Base-by-base conservation (phyloP, 441 rosid species). In the Dalechampia spathulata region DNA sequence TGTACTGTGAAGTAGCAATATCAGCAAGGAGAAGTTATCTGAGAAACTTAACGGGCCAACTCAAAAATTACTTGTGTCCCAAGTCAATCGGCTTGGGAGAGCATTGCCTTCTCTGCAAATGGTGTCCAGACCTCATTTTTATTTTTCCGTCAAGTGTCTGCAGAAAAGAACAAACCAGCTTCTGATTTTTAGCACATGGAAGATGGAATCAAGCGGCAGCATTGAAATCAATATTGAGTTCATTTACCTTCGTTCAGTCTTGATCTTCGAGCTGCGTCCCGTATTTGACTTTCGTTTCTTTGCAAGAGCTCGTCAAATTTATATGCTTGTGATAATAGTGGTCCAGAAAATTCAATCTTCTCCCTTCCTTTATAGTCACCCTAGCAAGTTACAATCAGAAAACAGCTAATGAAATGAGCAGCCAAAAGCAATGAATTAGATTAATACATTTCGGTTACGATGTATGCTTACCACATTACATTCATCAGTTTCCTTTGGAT, bases 231-330 rank as follows among this genome's bases (percentile, higher is more conserved):
- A 50, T n/a, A n/a, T n/a, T n/a, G n/a, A 25, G 21, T 27, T 44
- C 20, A 6, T 6, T 27, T 74, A 79, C 90, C 92, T 58, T 60
- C 47, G 20, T 69, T 68, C 46, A 75, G 51, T 37, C 83, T 80
- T 25, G 96, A 66, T 58, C 76, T 82, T 51, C 79, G 72, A 51
- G 64, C 80, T 28, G 83, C 86, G 43, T 49, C 77, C 14, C 84
- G 79, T 28, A 83, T 87, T 57, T 76, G 85, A 25, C 64, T 78
- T 63, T 79, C 88, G 61, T 85, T 90, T 66, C 80, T 72, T 60
- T 75, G 77, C 62, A 82, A 61, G 52, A 80, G 72, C 53, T 76
- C 78, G 2, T 85, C 87, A 3, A 82, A 65, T 63, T 72, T 81
- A 49, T 69, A 67, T 11, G 85, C 68, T 59, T 80, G 72, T 6